These are phyloP conservation scores for Aspergillus campestris DNA, from an alignment of 495 filamentous ascomycete species.

Conservation along the genomic window DNA sequence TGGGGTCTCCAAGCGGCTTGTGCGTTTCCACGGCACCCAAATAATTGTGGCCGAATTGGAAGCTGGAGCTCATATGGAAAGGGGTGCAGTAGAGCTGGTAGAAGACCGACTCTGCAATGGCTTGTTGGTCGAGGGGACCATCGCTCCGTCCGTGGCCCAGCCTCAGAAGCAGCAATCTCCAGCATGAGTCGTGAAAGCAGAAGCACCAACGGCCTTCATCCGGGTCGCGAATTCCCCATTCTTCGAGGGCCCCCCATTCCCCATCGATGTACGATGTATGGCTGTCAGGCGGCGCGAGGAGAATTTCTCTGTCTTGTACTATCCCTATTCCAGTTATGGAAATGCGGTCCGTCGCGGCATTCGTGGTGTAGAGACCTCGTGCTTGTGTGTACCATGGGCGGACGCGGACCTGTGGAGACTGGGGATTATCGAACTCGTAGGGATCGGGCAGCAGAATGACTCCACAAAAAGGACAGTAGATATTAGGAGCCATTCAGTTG, in stretches of 20 bases:
- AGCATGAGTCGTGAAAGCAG: conserved; percentile 13
- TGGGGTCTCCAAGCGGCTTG: background rate
- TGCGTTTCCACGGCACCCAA: conserved; percentile 7
- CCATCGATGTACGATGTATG: conserved; percentile 7
- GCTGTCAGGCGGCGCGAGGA: conserved; percentile 2
- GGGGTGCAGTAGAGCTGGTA: conserved; percentile 8
- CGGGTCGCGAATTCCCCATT: conserved; percentile 5
- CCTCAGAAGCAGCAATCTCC: conserved; percentile 10
- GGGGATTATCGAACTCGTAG: background rate
- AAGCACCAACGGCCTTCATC: conserved; percentile 7
- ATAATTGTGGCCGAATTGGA: conserved; percentile 11
- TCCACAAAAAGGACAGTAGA: conserved; percentile 14
- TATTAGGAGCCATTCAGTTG: conserved; percentile 3
- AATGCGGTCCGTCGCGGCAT: background rate
- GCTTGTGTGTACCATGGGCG: conserved; percentile 15
- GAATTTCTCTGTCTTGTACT: background rate
- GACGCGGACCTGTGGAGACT: background rate
- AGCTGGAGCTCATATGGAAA: background rate
- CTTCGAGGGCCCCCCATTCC: conserved; percentile 1
- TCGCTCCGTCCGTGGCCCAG: conserved; percentile 3
- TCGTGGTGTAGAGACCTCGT: conserved; percentile 4
- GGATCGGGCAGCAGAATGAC: conserved; percentile 9
- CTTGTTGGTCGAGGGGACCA: background rate
- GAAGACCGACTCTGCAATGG: conserved; percentile 10
- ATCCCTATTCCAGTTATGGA: conserved; percentile 8